Evolutionary conservation across 257 asterid species (phyloP), one percentile per base, ranked within the genome.

Genomic region (Petunia axillaris): DNA sequence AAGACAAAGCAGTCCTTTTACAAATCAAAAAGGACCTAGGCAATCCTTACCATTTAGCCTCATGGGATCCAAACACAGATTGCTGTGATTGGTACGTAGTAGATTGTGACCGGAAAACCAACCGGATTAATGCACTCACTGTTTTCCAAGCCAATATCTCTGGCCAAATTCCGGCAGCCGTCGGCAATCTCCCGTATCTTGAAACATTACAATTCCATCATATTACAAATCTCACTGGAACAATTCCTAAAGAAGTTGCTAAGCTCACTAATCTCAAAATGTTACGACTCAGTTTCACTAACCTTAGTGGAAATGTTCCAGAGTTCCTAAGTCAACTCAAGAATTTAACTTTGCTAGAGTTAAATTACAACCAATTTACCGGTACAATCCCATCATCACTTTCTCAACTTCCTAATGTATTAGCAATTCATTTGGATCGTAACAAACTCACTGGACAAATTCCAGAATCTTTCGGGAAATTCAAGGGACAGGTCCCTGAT

Each of bases 371-470:
- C 81, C 4, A 40, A 44, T 68, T 93, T 59, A 82, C 60, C 1
- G 93, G 93, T 71, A 16, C 87, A 3, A 90, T 90, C 52, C 95
- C 94, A 1, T 10, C 91, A 0, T 76, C 88, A 0, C 88, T 91
- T 1, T 68, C 88, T 75, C 50, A 55, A 0, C 90, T 91, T 36
- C 59, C 85, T 8, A 83, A 82, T 67, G 89, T 93, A 5, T 0
- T 0, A 3, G 80, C 78, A 8, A 71, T 93, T 4, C 25, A 80
- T 0, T 40, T 93, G 8, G 93, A 87, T 81, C 79, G 89, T 36
- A 91, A 93, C 86, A 83, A 74, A 11, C 91, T 93, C 80, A 87
- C 89, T 0, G 97, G 97, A 9, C 3, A 55, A 37, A 87, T 93
- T 63, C 97, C 97, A 0, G 91, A 89, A 0, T 85, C 93, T 1